Evolutionary conservation across 164 flowering plant species (phyloP).

Genomic region (Liriodendron chinense): DNA sequence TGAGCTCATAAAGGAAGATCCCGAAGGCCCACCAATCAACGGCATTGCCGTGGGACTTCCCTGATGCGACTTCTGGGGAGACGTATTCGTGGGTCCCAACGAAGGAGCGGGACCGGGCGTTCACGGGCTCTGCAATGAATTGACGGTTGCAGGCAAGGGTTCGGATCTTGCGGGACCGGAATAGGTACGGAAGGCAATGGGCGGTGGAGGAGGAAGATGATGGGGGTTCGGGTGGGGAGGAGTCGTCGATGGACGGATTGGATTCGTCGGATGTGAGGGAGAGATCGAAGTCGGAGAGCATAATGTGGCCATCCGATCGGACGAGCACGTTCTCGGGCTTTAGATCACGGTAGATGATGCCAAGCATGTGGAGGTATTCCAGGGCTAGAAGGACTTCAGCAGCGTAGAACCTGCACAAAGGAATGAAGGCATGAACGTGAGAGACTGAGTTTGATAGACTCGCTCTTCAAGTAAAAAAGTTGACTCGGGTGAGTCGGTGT

Average conservation of each 20-base stretch:
- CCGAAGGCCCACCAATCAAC: slow-evolving; percentile 98
- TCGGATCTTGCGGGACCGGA: slow-evolving; percentile 58
- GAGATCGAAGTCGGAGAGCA: slow-evolving; percentile 89
- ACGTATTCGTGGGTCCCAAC: slow-evolving; percentile 98
- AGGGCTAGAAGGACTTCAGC: slow-evolving; percentile 86
- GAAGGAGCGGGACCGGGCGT: slow-evolving; percentile 75
- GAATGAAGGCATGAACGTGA: background rate
- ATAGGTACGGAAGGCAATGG: slow-evolving; percentile 34
- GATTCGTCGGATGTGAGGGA: slow-evolving; percentile 59
- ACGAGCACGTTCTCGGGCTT: slow-evolving; percentile 86
- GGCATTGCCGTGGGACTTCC: slow-evolving; percentile 74
- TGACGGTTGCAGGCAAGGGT: slow-evolving; percentile 36
- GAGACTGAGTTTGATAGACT: background rate
- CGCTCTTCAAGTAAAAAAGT: no score
- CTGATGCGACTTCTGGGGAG: slow-evolving; percentile 80
- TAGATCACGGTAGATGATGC: slow-evolving; percentile 83
- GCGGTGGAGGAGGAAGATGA: background rate
- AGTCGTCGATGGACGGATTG: slow-evolving; percentile 47
- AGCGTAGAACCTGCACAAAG: slow-evolving; percentile 65
- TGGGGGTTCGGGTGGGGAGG: slow-evolving; percentile 25
- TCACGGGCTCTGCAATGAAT: slow-evolving; percentile 83
- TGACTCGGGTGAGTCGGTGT: no score
- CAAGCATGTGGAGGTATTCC: slow-evolving; percentile 90
- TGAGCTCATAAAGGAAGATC: slow-evolving; percentile 77
- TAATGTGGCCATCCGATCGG: slow-evolving; percentile 90